Conservation (phyloP, 2,329 filamentous ascomycete genomes). For the Fusarium incarnatum region DNA sequence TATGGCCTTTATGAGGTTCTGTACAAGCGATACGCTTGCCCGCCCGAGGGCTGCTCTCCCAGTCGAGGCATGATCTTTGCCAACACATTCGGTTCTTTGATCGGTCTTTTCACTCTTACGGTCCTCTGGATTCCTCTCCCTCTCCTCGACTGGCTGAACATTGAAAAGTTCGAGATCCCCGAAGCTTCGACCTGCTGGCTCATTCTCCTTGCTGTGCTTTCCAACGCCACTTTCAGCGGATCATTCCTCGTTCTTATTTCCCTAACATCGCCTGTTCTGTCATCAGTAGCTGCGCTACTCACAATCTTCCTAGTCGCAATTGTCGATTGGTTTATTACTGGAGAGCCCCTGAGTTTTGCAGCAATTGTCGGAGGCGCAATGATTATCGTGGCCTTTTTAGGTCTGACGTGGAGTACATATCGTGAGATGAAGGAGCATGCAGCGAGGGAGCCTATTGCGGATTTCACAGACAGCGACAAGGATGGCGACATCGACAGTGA, state of each 20-base stretch:
- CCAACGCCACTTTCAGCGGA: conserved; percentile 93
- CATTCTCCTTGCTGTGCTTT: conserved; percentile 81
- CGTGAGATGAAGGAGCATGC: conserved; percentile 90
- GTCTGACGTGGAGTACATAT: conserved; percentile 92
- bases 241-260: conserved; percentile 93
- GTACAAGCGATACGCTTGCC: conserved; percentile 93
- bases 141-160: conserved; percentile 79
- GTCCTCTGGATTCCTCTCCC: conserved; percentile 95
- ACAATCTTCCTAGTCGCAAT: conserved; percentile 98
- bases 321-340: conserved; percentile 88
- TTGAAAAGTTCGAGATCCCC: conserved; percentile 87
- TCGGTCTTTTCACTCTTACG: conserved; percentile 85
- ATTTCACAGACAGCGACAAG: conserved; percentile 61
- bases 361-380: conserved; percentile 85
- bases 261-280: conserved; percentile 90
- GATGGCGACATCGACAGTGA: conserved; percentile 56
- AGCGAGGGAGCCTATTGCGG: conserved; percentile 64
- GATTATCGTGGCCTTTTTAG: conserved; percentile 88
- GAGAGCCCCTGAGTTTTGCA: conserved; percentile 77
- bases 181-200: conserved; percentile 81
- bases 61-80: conserved; percentile 96
- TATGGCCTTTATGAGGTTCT: conserved; percentile 98
- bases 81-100: conserved; percentile 88
- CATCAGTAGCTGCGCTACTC: conserved; percentile 89
- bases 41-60: conserved; percentile 86